Percentiles rank a stretch among this genome's conserved stretches.
phyloP scores from a whole-genome alignment of 2,329 filamentous ascomycete genomes.

The Pseudonectria buxi region DNA sequence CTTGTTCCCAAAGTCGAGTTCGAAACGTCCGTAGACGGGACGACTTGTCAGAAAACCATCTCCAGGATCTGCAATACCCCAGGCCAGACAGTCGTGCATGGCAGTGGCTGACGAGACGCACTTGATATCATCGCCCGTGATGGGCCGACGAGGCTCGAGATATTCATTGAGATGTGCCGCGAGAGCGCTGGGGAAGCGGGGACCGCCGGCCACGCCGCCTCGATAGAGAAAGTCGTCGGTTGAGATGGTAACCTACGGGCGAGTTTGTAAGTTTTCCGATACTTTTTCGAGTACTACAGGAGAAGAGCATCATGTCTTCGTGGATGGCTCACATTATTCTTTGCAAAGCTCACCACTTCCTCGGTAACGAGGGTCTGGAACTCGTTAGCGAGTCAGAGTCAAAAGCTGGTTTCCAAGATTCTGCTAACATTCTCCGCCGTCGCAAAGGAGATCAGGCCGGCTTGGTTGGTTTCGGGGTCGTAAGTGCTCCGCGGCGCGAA shows the following conservation, averaged over 20 bases:
- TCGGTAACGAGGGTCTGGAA: constrained; percentile 35
- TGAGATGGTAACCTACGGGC: constrained; percentile 20
- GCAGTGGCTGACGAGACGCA: constrained; percentile 30
- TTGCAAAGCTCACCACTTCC: constrained; percentile 22
- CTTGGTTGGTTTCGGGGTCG: constrained; percentile 29
- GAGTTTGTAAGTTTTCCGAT: not conserved
- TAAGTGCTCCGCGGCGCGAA: constrained; percentile 30
- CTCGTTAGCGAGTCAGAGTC: not conserved
- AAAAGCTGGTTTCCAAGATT: not conserved
- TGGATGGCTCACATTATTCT: constrained; percentile 22
- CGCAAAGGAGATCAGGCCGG: constrained; percentile 40
- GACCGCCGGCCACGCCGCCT: constrained; percentile 29
- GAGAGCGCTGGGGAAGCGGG: constrained; percentile 26
- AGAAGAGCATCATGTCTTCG: not conserved
- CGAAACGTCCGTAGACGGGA: constrained; percentile 43
- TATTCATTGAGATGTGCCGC: constrained; percentile 33
- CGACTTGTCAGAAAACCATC: constrained; percentile 34
- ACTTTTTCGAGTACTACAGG: no score
- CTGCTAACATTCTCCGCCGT: constrained; percentile 39
- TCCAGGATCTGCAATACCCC: constrained; percentile 30
- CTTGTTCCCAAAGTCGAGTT: constrained; percentile 40
- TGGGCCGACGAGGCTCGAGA: constrained; percentile 24
- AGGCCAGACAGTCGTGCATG: constrained; percentile 34
- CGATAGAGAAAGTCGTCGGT: constrained; percentile 30
- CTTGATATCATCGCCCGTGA: constrained; percentile 27